phyloP scores from a whole-genome alignment of 306 rosid genomes.

The Fagus sylvatica region DNA sequence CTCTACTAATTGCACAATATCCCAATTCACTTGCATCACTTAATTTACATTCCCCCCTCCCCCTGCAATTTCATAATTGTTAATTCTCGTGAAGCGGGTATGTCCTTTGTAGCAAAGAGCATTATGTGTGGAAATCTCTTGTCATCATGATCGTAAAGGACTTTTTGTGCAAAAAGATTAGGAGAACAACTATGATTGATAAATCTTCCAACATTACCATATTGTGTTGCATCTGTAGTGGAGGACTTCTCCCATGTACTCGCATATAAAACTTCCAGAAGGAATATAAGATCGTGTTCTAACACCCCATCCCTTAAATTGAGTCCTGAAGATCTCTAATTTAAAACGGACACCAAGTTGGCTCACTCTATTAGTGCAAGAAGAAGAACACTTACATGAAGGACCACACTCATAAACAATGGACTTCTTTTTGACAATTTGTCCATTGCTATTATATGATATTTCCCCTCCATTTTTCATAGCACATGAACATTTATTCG shows the following conservation, averaged over 20 bases:
- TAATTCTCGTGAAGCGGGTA: conserved; percentile 37
- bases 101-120: conserved; percentile 34
- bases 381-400: conserved; percentile 33
- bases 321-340: conserved; percentile 37
- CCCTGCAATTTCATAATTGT: conserved; percentile 16
- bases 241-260: conserved; percentile 39
- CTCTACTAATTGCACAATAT: too few relatives aligned
- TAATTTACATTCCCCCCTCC: too few relatives aligned
- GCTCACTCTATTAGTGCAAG: conserved; percentile 36
- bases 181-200: conserved; percentile 41
- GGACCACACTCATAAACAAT: conserved; percentile 37
- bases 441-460: conserved; percentile 11
- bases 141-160: conserved; percentile 18
- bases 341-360: conserved; percentile 31
- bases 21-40: too few relatives aligned
- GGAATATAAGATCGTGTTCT: conserved; percentile 42
- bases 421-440: neutral
- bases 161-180: conserved; percentile 23
- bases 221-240: conserved; percentile 30
- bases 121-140: conserved; percentile 30
- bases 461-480: conserved; percentile 30
- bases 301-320: conserved; percentile 47
- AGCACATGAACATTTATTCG: conserved; percentile 26
- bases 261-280: conserved; percentile 43
- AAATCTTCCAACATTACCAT: conserved; percentile 39